Conservation (phyloP, 768 basidiomycete genomes). For the Suillus clintonianus region DNA sequence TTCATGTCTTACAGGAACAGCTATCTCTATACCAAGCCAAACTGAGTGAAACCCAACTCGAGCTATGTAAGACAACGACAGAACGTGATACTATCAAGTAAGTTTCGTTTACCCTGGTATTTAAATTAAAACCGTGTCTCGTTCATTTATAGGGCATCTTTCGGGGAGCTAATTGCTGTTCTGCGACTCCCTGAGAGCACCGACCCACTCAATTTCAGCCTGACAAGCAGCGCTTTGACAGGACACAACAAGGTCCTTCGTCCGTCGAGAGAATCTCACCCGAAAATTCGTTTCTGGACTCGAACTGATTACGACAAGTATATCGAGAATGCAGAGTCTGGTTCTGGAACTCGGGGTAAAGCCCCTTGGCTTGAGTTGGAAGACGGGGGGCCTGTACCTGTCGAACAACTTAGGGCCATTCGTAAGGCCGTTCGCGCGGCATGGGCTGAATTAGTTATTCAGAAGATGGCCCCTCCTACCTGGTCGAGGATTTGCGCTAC, state of each 20-base stretch:
- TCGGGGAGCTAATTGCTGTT: not conserved
- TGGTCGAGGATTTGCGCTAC: not conserved
- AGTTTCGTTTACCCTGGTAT: not conserved
- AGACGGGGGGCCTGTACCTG: too few species aligned
- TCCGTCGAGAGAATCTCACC: too few species aligned
- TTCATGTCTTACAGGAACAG: too few species aligned
- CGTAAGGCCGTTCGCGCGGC: too few species aligned
- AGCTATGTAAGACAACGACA: not conserved
- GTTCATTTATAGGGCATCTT: not conserved
- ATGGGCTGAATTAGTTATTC: too few species aligned
- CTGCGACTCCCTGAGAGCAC: not conserved
- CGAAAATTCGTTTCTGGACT: not conserved
- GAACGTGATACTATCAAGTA: conserved; percentile 1
- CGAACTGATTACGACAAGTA: not conserved
- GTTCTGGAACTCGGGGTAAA: too few species aligned
- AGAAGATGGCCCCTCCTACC: not conserved
- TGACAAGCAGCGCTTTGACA: too few species aligned
- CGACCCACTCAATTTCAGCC: not conserved
- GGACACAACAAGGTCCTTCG: not conserved
- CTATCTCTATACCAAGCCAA: too few species aligned
- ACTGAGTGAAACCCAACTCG: not conserved
- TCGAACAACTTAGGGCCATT: too few species aligned
- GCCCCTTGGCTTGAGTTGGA: too few species aligned
- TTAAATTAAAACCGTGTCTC: not conserved
- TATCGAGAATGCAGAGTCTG: too few species aligned